These are phyloP conservation scores for Myxozyma udenii DNA, from an alignment of 805 yeast species.

Conservation along the genomic window DNA sequence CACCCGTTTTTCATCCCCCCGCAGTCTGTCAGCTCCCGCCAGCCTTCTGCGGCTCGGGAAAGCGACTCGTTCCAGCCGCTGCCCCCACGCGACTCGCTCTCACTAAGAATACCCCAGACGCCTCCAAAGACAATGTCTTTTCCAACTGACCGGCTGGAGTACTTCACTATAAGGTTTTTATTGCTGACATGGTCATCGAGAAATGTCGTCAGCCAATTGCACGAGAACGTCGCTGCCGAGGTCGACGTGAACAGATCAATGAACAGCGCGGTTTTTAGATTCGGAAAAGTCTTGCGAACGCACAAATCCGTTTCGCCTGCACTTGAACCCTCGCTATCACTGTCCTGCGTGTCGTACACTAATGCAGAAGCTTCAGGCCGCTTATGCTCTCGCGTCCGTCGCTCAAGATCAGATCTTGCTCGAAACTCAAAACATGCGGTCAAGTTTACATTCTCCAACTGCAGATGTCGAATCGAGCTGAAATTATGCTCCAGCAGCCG, in stretches of 20 bases:
- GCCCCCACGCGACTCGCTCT: constrained; percentile 4
- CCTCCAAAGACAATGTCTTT: constrained; percentile 25
- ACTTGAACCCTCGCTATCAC: background rate
- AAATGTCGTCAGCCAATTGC: constrained; percentile 18
- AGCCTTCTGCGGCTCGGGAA: constrained; percentile 8
- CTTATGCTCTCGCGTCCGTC: background rate
- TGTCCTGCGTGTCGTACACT: background rate
- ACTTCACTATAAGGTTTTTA: constrained; percentile 9
- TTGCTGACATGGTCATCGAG: constrained; percentile 15
- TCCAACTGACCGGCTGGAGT: constrained; percentile 18
- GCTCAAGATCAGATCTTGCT: background rate
- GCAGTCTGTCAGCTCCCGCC: background rate
- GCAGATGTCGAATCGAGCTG: constrained; percentile 6
- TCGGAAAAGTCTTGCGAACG: constrained; percentile 3
- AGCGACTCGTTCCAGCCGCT: constrained; percentile 13
- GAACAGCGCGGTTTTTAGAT: constrained; percentile 14
- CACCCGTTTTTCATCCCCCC: constrained; percentile 12
- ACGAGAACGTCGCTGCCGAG: constrained; percentile 14
- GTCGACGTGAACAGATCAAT: constrained; percentile 23
- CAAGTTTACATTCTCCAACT: constrained; percentile 24
- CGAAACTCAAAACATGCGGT: constrained; percentile 25
- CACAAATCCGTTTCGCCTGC: background rate
- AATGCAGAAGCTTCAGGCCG: background rate
- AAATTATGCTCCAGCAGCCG: constrained; percentile 9
- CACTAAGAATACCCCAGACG: constrained; percentile 24